Evolutionary conservation across 768 basidiomycete genomes (phyloP).

Genomic region (Amanita phalloides): DNA sequence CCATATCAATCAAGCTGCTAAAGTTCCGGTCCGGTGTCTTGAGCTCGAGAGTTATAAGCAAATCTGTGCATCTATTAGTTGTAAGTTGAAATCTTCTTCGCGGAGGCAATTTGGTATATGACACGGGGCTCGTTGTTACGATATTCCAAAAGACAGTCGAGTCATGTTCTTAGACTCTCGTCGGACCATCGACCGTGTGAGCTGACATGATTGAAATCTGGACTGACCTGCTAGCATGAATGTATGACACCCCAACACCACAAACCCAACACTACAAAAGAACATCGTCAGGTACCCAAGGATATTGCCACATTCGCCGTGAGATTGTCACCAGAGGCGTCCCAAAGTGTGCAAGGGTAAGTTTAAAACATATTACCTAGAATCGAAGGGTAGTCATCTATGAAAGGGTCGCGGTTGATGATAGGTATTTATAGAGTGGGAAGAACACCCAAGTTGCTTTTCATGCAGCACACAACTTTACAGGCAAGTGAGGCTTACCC

Average conservation of each 20-base stretch:
- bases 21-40: too few relatives aligned
- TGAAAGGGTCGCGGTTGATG: background rate
- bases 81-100: background rate
- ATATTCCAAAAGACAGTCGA: too few relatives aligned
- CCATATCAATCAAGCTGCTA: background rate
- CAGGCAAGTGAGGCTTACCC: background rate
- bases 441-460: background rate
- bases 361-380: background rate
- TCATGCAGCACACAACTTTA: background rate
- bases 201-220: background rate
- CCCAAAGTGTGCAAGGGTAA: background rate
- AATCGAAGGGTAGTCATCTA: background rate
- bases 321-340: background rate
- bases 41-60: too few relatives aligned
- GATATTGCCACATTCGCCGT: too few relatives aligned
- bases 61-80: background rate
- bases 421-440: background rate
- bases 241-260: too few relatives aligned
- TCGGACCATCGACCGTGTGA: background rate
- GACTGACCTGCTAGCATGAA: background rate
- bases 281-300: too few relatives aligned
- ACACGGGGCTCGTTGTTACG: too few relatives aligned
- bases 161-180: too few relatives aligned
- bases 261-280: too few relatives aligned
- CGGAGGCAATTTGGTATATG: background rate